phyloP scores from a whole-genome alignment of 2,329 filamentous ascomycete species.

The Bipolaris victoriae region DNA sequence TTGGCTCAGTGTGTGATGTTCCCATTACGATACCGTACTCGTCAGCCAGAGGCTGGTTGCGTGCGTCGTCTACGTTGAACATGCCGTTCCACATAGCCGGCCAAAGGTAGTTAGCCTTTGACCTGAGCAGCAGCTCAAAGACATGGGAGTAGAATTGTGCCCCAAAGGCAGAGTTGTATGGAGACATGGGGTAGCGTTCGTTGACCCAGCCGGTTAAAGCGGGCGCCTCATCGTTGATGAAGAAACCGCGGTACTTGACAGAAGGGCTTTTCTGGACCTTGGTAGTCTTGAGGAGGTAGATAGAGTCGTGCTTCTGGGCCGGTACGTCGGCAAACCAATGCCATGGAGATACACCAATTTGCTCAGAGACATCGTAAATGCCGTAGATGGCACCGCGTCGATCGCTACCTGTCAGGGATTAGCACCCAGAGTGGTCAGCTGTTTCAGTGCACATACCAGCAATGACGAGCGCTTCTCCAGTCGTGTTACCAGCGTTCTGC shows the following conservation, averaged over 20 bases:
- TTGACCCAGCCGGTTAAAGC: constrained; percentile 71
- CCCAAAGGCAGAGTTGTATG: constrained; percentile 55
- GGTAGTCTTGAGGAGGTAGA: constrained; percentile 61
- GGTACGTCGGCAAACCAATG: constrained; percentile 72
- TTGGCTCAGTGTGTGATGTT: constrained; percentile 75
- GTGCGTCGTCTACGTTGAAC: constrained; percentile 73
- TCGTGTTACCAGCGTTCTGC: constrained; percentile 62
- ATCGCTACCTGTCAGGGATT: constrained; percentile 57
- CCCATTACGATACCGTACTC: constrained; percentile 77
- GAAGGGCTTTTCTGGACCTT: constrained; percentile 66
- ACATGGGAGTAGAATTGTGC: constrained; percentile 71
- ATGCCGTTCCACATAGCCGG: constrained; percentile 73
- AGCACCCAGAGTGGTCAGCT: neutral
- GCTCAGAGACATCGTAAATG: constrained; percentile 73
- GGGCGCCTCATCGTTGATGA: constrained; percentile 74
- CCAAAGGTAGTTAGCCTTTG: constrained; percentile 78
- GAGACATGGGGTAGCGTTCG: constrained; percentile 57
- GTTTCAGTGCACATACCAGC: constrained; percentile 52
- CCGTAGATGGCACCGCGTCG: constrained; percentile 72
- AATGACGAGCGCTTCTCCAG: constrained; percentile 67
- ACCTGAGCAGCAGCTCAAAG: constrained; percentile 72
- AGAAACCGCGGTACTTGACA: constrained; percentile 72
- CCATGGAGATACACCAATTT: constrained; percentile 75
- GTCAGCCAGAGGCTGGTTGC: constrained; percentile 72
- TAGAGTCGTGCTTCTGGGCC: constrained; percentile 56